These are phyloP conservation scores for Yarrowia bubula DNA, from an alignment of 805 yeast genomes.

Conservation along the genomic window DNA sequence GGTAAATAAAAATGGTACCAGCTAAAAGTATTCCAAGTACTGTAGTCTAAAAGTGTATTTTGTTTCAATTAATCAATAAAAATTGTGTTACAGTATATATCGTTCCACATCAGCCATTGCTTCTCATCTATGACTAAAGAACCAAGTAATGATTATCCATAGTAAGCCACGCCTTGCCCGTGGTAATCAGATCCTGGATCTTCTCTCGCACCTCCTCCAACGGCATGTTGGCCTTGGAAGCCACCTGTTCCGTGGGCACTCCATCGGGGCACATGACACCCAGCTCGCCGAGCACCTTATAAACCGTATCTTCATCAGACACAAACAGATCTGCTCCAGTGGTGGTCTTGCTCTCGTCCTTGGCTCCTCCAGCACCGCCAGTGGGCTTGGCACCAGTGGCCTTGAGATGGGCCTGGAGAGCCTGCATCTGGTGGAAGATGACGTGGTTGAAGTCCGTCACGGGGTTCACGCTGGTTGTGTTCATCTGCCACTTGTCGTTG, in stretches of 20 bases:
- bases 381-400: constrained; percentile 6
- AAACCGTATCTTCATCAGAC: not conserved
- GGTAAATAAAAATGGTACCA: too few relatives aligned
- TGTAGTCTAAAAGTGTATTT: too few relatives aligned
- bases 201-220: not conserved
- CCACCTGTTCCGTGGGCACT: constrained; percentile 18
- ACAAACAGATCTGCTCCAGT: constrained; percentile 15
- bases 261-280: constrained; percentile 5
- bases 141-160: constrained; percentile 13
- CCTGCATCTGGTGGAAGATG: constrained; percentile 58
- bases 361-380: not conserved
- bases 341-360: not conserved
- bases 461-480: constrained; percentile 48
- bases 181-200: not conserved
- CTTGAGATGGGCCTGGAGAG: constrained; percentile 42
- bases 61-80: too few relatives aligned
- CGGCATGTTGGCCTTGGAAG: not conserved
- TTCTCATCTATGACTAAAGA: not conserved
- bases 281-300: not conserved
- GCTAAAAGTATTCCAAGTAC: too few relatives aligned
- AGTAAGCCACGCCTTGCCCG: constrained; percentile 11
- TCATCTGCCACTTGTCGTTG: constrained; percentile 51
- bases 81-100: too few relatives aligned
- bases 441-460: constrained; percentile 59
- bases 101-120: too few relatives aligned